Evolutionary conservation across 129 eudicot genomes (phyloP).

Genomic region (Artemisia tridentata): DNA sequence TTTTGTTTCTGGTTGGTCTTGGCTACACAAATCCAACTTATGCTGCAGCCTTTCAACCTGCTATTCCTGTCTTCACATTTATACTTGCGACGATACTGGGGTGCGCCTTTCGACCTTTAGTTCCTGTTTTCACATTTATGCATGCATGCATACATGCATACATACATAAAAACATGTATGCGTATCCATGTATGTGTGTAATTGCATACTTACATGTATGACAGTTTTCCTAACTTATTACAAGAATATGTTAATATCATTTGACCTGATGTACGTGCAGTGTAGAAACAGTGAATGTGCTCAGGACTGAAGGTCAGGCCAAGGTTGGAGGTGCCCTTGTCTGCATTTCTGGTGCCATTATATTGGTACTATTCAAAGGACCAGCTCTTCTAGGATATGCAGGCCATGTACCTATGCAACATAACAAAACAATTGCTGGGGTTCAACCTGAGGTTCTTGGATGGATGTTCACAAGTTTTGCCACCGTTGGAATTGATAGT

Average conservation of each 20-base stretch:
- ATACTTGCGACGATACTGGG: conserved; percentile 76
- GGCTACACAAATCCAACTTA: conserved; percentile 97
- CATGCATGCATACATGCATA: background rate
- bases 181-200: background rate
- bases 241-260: conserved; percentile 16
- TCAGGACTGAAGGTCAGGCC: conserved; percentile 73
- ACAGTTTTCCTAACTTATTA: background rate
- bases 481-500: conserved; percentile 60
- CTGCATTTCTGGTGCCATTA: conserved; percentile 85
- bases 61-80: conserved; percentile 92
- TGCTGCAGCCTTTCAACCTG: conserved; percentile 95
- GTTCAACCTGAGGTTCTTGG: conserved; percentile 81
- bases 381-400: conserved; percentile 70
- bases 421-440: conserved; percentile 51
- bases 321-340: conserved; percentile 88
- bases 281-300: conserved; percentile 77
- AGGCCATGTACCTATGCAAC: conserved; percentile 33
- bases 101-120: conserved; percentile 33
- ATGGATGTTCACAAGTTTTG: conserved; percentile 56
- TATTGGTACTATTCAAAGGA: conserved; percentile 87
- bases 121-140: background rate
- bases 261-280: conserved; percentile 48
- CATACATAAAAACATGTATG: background rate
- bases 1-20: conserved; percentile 91
- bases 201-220: background rate